These are phyloP conservation scores for Musa beccarii DNA, from an alignment of 176 grass and related monocot genomes.

Conservation along the genomic window DNA sequence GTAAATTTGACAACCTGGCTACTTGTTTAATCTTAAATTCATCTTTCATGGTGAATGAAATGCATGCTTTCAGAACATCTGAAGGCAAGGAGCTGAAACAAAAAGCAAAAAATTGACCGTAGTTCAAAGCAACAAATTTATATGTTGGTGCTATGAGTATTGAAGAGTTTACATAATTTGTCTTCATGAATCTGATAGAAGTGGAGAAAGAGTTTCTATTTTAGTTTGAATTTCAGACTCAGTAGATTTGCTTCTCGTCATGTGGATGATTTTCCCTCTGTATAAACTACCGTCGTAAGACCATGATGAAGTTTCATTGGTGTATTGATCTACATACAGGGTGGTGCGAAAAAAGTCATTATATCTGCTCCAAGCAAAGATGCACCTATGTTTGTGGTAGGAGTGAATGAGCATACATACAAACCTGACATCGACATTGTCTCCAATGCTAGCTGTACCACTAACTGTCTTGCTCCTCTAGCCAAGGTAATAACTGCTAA, in stretches of 20 bases:
- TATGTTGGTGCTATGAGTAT: background rate
- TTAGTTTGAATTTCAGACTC: too few relatives aligned
- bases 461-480: slow-evolving; percentile 58
- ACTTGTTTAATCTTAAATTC: too few relatives aligned
- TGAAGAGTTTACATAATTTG: too few relatives aligned
- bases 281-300: too few relatives aligned
- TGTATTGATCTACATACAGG: slow-evolving; percentile 9
- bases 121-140: background rate
- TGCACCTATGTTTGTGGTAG: slow-evolving; percentile 59
- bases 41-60: too few relatives aligned
- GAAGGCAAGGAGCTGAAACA: slow-evolving; percentile 19
- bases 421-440: slow-evolving; percentile 40
- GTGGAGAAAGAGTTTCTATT: too few relatives aligned
- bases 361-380: slow-evolving; percentile 19
- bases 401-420: slow-evolving; percentile 55
- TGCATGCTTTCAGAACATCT: background rate
- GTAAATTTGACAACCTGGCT: too few relatives aligned
- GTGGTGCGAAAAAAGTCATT: slow-evolving; percentile 59
- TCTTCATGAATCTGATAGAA: too few relatives aligned
- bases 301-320: too few relatives aligned
- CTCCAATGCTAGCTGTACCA: slow-evolving; percentile 55
- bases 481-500: slow-evolving; percentile 33
- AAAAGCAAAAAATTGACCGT: too few relatives aligned
- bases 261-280: too few relatives aligned
- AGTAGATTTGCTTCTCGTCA: too few relatives aligned